Conservation (phyloP, 1,139 yeast species). For the Kurtzmaniella quercitrusa region DNA sequence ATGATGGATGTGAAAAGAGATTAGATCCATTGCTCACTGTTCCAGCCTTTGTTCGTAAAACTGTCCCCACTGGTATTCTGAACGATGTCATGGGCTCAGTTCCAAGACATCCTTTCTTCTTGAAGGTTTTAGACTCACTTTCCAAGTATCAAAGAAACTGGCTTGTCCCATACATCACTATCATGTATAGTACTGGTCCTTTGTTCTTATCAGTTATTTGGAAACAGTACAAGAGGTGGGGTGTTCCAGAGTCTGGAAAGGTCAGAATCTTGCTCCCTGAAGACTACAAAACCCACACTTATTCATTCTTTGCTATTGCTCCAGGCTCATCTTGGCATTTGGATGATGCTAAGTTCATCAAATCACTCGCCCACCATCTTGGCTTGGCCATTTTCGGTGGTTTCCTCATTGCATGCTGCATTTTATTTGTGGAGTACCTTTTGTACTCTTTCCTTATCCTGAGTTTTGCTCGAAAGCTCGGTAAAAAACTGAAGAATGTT, state of each 20-base stretch:
- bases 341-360: constrained; percentile 76
- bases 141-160: constrained; percentile 65
- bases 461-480: constrained; percentile 23
- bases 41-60: constrained; percentile 84
- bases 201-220: constrained; percentile 79
- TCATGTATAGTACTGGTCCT: constrained; percentile 94
- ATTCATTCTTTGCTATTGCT: constrained; percentile 67
- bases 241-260: constrained; percentile 56
- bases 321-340: constrained; percentile 88
- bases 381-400: constrained; percentile 67
- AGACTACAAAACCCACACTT: constrained; percentile 56
- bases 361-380: constrained; percentile 67
- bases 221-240: constrained; percentile 84
- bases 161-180: constrained; percentile 83
- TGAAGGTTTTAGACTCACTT: constrained; percentile 62
- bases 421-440: constrained; percentile 62
- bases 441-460: constrained; percentile 47
- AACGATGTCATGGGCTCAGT: constrained; percentile 92
- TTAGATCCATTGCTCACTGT: constrained; percentile 77
- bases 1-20: constrained; percentile 76
- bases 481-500: constrained; percentile 13
- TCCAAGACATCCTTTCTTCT: constrained; percentile 83
- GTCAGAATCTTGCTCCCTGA: constrained; percentile 69
- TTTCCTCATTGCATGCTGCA: constrained; percentile 50
- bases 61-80: constrained; percentile 87